Conservation (phyloP, 305 asterid species). For the Fraxinus paxiana region DNA sequence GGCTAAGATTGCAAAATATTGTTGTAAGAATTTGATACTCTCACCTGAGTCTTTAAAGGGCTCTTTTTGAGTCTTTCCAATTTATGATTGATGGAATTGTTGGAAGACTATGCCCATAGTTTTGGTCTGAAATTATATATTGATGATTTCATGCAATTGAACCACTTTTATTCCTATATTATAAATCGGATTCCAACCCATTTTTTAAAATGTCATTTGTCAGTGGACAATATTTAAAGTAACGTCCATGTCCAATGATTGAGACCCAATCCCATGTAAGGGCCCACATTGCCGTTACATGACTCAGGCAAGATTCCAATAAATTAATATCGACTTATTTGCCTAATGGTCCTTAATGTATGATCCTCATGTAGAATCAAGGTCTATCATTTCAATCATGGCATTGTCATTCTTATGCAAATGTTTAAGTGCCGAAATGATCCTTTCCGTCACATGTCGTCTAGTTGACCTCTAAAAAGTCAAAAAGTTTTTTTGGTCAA, state of each 20-base stretch:
- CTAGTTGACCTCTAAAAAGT: background rate
- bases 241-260: slow-evolving; percentile 47
- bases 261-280: slow-evolving; percentile 40
- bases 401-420: background rate
- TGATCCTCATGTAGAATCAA: background rate
- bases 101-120: slow-evolving; percentile 55
- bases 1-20: background rate
- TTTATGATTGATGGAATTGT: slow-evolving; percentile 27
- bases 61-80: background rate
- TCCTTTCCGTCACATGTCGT: background rate
- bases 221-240: slow-evolving; percentile 37
- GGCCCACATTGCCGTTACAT: slow-evolving; percentile 33
- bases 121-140: slow-evolving; percentile 38
- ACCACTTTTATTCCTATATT: slow-evolving; percentile 41
- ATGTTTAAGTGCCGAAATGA: background rate
- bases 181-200: slow-evolving; percentile 34
- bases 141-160: slow-evolving; percentile 32
- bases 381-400: background rate
- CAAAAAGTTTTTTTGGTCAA: too few relatives aligned
- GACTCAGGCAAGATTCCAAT: slow-evolving; percentile 47
- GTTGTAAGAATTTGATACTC: background rate
- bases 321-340: slow-evolving; percentile 13
- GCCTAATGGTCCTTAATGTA: background rate
- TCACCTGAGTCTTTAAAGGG: background rate
- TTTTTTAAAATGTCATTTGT: slow-evolving; percentile 39